These are phyloP conservation scores for Parsonsia alboflavescens DNA, from an alignment of 257 asterid species.

Conservation along the genomic window DNA sequence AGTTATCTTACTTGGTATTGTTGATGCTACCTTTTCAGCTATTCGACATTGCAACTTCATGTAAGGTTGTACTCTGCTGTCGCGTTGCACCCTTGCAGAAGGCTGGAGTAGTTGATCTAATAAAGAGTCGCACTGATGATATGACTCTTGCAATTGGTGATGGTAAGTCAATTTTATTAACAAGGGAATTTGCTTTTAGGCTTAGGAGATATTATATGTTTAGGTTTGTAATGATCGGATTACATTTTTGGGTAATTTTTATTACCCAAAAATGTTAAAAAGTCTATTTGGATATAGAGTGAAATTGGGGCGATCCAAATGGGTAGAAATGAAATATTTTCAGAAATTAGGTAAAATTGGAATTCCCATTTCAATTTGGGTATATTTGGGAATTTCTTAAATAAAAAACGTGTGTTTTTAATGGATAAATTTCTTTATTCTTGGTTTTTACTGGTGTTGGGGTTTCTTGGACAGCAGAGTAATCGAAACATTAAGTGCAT, in stretches of 20 bases:
- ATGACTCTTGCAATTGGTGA: slow-evolving; percentile 99
- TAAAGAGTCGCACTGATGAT: slow-evolving; percentile 88
- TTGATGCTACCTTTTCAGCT: slow-evolving; percentile 52
- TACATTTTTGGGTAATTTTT: too few relatives aligned
- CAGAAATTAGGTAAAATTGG: too few relatives aligned
- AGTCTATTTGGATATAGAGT: too few relatives aligned
- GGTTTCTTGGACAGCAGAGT: neutral
- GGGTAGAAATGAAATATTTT: too few relatives aligned
- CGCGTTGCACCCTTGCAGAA: slow-evolving; percentile 98
- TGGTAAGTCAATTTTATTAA: slow-evolving; percentile 44
- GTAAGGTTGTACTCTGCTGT: slow-evolving; percentile 90
- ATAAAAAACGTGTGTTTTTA: neutral
- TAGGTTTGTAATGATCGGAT: slow-evolving; percentile 16
- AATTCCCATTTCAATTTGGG: too few relatives aligned
- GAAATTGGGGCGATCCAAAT: too few relatives aligned
- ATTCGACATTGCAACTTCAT: slow-evolving; percentile 82
- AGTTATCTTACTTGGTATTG: slow-evolving; percentile 28
- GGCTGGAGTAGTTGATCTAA: slow-evolving; percentile 95
- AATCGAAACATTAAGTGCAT: slow-evolving; percentile 5
- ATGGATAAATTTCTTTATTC: neutral
- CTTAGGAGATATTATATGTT: slow-evolving; percentile 42
- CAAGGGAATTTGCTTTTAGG: slow-evolving; percentile 12
- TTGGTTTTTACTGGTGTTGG: neutral
- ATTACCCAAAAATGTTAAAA: too few relatives aligned
- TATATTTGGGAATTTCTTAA: too few relatives aligned